Conservation (phyloP, 23 red algal genomes). For the Gracilaria gracilis region DNA sequence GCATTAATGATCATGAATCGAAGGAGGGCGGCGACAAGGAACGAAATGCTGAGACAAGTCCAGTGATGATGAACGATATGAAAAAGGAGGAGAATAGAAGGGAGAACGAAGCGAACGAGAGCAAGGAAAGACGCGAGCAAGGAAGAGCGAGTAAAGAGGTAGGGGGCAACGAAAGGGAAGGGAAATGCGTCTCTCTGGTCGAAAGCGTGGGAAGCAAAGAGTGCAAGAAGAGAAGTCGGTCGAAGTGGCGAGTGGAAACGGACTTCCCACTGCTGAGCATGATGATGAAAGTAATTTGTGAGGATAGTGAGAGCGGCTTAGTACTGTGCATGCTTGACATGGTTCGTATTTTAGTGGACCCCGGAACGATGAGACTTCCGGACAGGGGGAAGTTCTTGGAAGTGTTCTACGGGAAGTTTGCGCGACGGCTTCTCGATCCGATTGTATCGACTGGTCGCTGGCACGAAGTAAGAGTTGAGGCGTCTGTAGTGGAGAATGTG, state of each 20-base stretch:
- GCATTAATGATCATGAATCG: not conserved
- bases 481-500: constrained; percentile 11
- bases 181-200: not conserved
- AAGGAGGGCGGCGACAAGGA: not conserved
- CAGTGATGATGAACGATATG: too few relatives aligned
- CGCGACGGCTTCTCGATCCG: constrained; percentile 31
- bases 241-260: not conserved
- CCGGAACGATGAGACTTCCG: constrained; percentile 19
- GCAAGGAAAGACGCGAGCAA: not conserved
- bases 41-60: too few relatives aligned
- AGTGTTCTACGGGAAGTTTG: constrained; percentile 57
- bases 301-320: constrained; percentile 31
- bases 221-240: not conserved
- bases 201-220: not conserved
- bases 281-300: constrained; percentile 52
- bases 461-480: not conserved
- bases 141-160: not conserved
- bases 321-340: constrained; percentile 43
- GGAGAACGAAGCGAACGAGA: too few relatives aligned
- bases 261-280: constrained; percentile 34
- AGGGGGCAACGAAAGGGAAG: not conserved
- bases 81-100: too few relatives aligned
- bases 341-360: constrained; percentile 37
- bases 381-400: constrained; percentile 66
- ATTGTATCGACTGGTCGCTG: not conserved